Evolutionary conservation across 208 protist species (phyloP).

Genomic region (Phytomonas serpens): DNA sequence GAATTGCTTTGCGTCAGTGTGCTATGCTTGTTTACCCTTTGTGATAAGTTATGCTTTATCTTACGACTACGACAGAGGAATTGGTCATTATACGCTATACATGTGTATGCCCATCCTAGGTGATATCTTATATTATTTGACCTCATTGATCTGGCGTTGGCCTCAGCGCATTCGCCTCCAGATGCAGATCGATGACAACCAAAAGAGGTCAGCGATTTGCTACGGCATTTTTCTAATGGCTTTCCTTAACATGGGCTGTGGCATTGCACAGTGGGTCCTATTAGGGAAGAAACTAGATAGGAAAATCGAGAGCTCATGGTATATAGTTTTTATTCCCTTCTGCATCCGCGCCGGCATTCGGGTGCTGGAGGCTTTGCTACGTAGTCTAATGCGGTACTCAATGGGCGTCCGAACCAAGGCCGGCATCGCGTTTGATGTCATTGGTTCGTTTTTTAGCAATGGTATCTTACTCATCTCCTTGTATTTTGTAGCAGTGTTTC

Average conservation of each 20-base stretch:
- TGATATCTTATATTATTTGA: conserved; percentile 72
- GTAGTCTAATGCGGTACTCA: conserved; percentile 62
- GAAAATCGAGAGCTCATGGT: conserved; percentile 51
- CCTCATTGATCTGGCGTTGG: conserved; percentile 85
- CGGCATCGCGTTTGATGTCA: conserved; percentile 70
- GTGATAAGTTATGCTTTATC: conserved; percentile 28
- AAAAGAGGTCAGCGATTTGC: conserved; percentile 42
- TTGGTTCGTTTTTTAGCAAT: conserved; percentile 80
- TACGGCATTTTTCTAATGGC: conserved; percentile 70
- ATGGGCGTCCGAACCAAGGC: conserved; percentile 48
- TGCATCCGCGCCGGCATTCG: conserved; percentile 45
- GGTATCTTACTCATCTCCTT: conserved; percentile 67
- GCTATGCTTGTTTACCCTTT: conserved; percentile 62
- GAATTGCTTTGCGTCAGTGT: conserved; percentile 56
- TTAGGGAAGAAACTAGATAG: conserved; percentile 62
- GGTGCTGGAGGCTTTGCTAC: conserved; percentile 65
- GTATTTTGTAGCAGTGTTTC: conserved; percentile 72
- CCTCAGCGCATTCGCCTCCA: conserved; percentile 51
- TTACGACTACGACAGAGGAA: conserved; percentile 16
- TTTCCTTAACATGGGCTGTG: conserved; percentile 48
- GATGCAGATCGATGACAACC: conserved; percentile 63
- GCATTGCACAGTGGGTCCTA: conserved; percentile 70
- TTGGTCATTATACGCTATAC: conserved; percentile 40
- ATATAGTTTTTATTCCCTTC: conserved; percentile 70
- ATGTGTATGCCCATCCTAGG: conserved; percentile 63